Percentiles rank a stretch among this genome's conserved stretches.
Evolutionary conservation across 2,329 filamentous ascomycete species (phyloP).

Genomic region (Cryphonectria japonica): DNA sequence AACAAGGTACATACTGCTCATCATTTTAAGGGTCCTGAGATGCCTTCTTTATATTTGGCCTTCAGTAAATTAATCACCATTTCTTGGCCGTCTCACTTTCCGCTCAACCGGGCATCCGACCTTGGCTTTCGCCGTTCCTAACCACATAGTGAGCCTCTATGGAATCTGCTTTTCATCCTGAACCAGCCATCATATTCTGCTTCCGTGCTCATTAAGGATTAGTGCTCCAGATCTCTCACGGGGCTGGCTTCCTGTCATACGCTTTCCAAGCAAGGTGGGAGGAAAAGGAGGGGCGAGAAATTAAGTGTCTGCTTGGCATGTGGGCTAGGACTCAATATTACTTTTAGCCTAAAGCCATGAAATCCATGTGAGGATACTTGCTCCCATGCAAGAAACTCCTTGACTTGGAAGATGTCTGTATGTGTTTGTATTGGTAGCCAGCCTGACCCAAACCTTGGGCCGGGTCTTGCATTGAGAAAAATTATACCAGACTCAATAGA

Average conservation of each 20-base stretch:
- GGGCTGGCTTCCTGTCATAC: background rate
- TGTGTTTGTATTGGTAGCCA: too few relatives aligned
- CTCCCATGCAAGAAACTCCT: background rate
- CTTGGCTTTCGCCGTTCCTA: background rate
- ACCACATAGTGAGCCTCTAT: background rate
- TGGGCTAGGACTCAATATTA: background rate
- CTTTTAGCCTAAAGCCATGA: slow-evolving; percentile 6
- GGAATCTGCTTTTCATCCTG: background rate
- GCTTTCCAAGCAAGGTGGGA: background rate
- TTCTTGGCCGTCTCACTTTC: background rate
- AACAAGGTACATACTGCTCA: background rate
- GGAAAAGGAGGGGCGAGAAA: background rate
- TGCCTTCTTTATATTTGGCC: background rate
- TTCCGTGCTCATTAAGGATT: slow-evolving; percentile 2
- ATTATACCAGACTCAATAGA: too few relatives aligned
- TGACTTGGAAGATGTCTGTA: background rate
- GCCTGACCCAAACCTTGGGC: too few relatives aligned
- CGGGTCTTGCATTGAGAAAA: too few relatives aligned
- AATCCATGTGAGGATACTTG: background rate
- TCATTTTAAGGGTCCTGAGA: background rate
- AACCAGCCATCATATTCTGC: background rate
- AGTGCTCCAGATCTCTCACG: background rate
- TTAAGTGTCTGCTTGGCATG: background rate
- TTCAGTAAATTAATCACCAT: background rate
- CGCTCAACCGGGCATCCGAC: background rate